These are phyloP conservation scores for Populus hybrid DNA, from an alignment of 441 rosid genomes.

Conservation along the genomic window DNA sequence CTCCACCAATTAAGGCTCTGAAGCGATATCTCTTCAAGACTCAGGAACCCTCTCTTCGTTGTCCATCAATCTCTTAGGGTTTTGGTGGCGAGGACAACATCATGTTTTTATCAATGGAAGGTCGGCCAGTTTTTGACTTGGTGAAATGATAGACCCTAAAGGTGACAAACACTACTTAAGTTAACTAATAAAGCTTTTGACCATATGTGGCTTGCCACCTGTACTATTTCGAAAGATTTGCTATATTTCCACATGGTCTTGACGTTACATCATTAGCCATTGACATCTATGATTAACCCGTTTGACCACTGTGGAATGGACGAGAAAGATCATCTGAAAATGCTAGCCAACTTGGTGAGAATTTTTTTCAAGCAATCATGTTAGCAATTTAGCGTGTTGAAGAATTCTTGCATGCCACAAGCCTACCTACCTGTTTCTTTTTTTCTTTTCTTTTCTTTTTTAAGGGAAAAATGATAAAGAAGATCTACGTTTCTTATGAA, in stretches of 20 bases:
- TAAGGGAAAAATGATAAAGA: neutral
- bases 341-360: neutral
- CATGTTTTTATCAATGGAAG: constrained; percentile 16
- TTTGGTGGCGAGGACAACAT: neutral
- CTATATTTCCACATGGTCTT: constrained; percentile 20
- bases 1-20: constrained; percentile 48
- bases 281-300: constrained; percentile 17
- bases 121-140: constrained; percentile 34
- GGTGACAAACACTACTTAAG: constrained; percentile 13
- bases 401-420: neutral
- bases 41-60: neutral
- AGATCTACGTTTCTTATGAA: neutral
- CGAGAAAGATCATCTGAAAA: neutral
- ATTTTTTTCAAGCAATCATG: constrained; percentile 18
- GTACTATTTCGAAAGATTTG: constrained; percentile 14
- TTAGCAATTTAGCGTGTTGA: constrained; percentile 12
- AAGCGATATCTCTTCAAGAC: constrained; percentile 7
- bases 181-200: constrained; percentile 13
- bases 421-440: neutral
- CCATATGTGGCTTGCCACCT: constrained; percentile 27
- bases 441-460: neutral
- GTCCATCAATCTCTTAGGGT: neutral
- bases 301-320: constrained; percentile 3
- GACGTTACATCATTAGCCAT: constrained; percentile 22
- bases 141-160: constrained; percentile 13